These are phyloP conservation scores for Colletotrichum horii DNA, from an alignment of 2,329 filamentous ascomycete species.

Conservation along the genomic window DNA sequence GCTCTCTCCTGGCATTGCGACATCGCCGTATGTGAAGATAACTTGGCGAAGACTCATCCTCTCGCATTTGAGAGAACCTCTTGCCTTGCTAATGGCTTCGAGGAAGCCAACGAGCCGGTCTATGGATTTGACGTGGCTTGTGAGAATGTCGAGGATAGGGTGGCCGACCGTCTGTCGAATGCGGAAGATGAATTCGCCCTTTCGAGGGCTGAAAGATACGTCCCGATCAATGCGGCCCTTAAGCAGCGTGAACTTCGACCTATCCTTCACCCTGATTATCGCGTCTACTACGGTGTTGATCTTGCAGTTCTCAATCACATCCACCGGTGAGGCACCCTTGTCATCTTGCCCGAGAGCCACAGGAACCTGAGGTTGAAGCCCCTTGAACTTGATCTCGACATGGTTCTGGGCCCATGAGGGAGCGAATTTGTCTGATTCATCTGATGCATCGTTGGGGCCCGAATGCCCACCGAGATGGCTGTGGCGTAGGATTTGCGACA, in stretches of 20 bases:
- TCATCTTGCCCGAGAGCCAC: not conserved
- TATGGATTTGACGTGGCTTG: conserved; percentile 67
- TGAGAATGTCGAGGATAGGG: conserved; percentile 63
- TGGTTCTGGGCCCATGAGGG: conserved; percentile 63
- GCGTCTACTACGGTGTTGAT: conserved; percentile 43
- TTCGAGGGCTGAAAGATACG: conserved; percentile 63
- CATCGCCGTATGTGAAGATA: conserved; percentile 69
- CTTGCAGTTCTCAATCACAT: not conserved
- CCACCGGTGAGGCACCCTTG: not conserved
- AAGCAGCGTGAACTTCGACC: conserved; percentile 60
- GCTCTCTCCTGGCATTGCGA: conserved; percentile 24
- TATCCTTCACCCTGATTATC: conserved; percentile 58
- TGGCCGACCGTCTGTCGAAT: conserved; percentile 64
- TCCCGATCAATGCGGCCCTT: conserved; percentile 62
- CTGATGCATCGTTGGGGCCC: conserved; percentile 14
- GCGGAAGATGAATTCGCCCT: conserved; percentile 68
- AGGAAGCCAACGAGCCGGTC: conserved; percentile 75
- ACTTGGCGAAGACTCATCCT: conserved; percentile 67
- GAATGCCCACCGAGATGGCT: not conserved
- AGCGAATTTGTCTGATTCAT: conserved; percentile 23
- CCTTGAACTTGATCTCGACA: conserved; percentile 63
- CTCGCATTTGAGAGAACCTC: conserved; percentile 60
- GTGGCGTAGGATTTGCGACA: conserved; percentile 45
- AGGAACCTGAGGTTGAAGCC: conserved; percentile 36
- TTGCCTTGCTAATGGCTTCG: conserved; percentile 64